Evolutionary conservation across 2,329 filamentous ascomycete genomes (phyloP), one percentile per base, ranked within the genome.

Genomic region (Microascus cirrosus): DNA sequence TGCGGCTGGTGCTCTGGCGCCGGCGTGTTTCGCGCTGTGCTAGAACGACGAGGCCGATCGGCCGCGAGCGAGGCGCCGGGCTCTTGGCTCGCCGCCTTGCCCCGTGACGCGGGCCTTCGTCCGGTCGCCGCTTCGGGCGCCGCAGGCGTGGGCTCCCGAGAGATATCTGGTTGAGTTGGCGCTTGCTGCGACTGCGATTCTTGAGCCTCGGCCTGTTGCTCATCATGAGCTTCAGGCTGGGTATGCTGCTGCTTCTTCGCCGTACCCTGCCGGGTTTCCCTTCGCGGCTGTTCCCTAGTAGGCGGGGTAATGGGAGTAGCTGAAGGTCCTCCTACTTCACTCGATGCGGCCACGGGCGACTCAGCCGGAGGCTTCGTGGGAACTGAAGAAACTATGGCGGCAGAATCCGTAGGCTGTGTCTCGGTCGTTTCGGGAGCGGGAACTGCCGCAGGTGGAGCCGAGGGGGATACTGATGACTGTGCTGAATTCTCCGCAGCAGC

Each of bases 21-120:
- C 12, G 81, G 81, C 1, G 81, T 83, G 64, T 79, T 82, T 60
- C 79, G 74, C 58, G 79, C 77, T 25, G 80, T 82, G 64, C 80
- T 83, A 58, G 80, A 67, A 59, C 81, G 78, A 55, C 81, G 77
- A 60, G 79, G 73, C 53, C 81, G 73, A 59, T 84, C 81, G 54
- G 72, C 70, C 22, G 77, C 79, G 59, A 81, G 68, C 20, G 76
- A 76, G 51, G 71, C 64, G 61, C 73, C 71, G 45, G 77, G 76
- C 63, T 82, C 79, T 65, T 77, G 74, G 63, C 77, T 81, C 60
- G 71, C 66, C 59, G 76, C 74, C 64, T 81, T 80, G 48, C 79
- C 79, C 67, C 79, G 73, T 51, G 80, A 82, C 35, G 70, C 67
- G 2, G 80, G 79, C 36, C 79, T 76, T 36, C 78, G 76, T 45